Evolutionary conservation across 2,329 filamentous ascomycete species (phyloP), one percentile per base, ranked within the genome.

Genomic region (Sporothrix variecibatus): DNA sequence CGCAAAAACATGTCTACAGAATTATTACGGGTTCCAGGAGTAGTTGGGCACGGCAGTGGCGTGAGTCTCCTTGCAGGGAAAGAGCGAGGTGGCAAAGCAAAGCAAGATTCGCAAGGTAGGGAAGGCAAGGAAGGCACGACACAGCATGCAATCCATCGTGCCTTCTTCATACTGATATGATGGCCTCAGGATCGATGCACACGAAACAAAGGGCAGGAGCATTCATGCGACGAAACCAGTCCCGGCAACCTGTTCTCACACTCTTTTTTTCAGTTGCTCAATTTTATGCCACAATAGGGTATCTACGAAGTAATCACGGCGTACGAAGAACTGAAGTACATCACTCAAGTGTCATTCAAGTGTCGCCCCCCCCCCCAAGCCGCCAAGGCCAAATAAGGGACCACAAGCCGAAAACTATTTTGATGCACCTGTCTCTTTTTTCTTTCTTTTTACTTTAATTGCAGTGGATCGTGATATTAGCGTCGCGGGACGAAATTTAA

Each of bases 401-500:
- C 65, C 68, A 58, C 53, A 58, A 46, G 31, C 23, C 34, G 15
- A 46, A 62, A 40, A n/a, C 38, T 31, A n/a, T 58, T 73, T 49
- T 69, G 26, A 46, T 71, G 43, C 67, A 56, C 60, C 46, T 51
- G 26, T 72, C 68, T 69, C 58, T 49, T 62, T 53, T 38, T 17
- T 26, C 2, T 34, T 40, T 12, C 1, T 23, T 70, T 38, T 40
- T 56, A 40, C 68, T 77, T 77, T 77, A 74, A 77, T 77, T 77
- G 74, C 75, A 71, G 76, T 77, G 76, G 76, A 75, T 74, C 76
- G 68, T 64, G 72, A 72, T 64, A 72, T 73, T 77, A 75, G 76
- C 70, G 74, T 75, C 75, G 73, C 76, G 74, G 74, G 73, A 76
- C 74, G 73, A 74, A 76, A 75, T 77, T 76, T 76, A 71, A 76